Conservation (phyloP, 768 basidiomycete species). For the Collybia mongolica region DNA sequence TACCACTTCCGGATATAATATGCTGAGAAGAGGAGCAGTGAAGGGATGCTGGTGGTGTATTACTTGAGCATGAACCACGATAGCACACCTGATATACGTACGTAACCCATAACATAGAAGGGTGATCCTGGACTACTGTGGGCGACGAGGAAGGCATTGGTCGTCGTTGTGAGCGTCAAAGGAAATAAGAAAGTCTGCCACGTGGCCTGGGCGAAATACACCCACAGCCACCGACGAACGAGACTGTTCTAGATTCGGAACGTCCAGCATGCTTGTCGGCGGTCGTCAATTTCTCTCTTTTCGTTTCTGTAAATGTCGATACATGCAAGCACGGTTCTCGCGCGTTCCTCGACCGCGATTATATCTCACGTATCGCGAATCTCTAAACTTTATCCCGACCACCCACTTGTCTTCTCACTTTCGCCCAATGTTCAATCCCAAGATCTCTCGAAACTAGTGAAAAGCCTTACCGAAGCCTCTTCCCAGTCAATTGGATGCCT, state of each 20-base stretch:
- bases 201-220: no score
- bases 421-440: conserved; percentile 38
- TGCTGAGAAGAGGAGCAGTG: conserved; percentile 40
- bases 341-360: conserved; percentile 33
- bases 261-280: no score
- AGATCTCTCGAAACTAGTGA: conserved; percentile 39
- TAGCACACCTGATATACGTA: conserved; percentile 21
- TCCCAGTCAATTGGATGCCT: conserved; percentile 59
- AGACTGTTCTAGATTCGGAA: no score
- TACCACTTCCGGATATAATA: conserved; percentile 52
- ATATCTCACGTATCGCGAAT: conserved; percentile 32
- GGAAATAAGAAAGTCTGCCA: no score
- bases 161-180: no score
- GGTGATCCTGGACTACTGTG: conserved; percentile 23
- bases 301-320: conserved; percentile 11
- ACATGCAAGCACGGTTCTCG: conserved; percentile 38
- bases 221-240: no score
- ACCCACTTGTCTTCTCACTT: conserved; percentile 49
- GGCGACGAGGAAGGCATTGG: conserved; percentile 5
- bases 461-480: conserved; percentile 37
- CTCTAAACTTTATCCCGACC: conserved; percentile 26
- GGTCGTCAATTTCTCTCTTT: no score
- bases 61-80: not conserved
- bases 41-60: conserved; percentile 36
- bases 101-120: conserved; percentile 46